Evolutionary conservation across 805 yeast genomes (phyloP), one percentile per base, ranked within the genome.

Genomic region (Candida manassasensis): DNA sequence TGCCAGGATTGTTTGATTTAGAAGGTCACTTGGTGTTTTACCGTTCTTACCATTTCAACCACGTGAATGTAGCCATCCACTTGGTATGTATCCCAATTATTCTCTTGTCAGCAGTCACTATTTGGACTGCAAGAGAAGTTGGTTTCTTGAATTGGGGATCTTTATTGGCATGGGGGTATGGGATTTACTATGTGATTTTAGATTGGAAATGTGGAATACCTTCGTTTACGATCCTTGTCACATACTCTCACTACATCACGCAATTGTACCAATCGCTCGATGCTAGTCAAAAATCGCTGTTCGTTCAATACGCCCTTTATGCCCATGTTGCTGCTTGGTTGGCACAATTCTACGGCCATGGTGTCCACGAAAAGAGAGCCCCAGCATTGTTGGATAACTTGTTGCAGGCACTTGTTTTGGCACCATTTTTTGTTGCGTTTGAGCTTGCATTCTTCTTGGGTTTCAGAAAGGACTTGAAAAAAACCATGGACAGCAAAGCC

Each of bases 321-420:
- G 46, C 75, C 12, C 84, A 82, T 53, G 53, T 71, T 0, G 24
- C 62, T 2, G 63, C 84, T 7, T 90, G 98, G 97, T 49, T 78
- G 11, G 78, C 77, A 5, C 97, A 93, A 50, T 88, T 90, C 56
- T 67, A 81, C 33, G 96, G 97, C 3, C 97, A 93, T 53, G 90
- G 84, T 1, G 67, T 73, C 8, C 84, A 78, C 51, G 98, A 90
- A 53, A 71, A 69, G 40, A 69, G 86, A 27, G 84, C 88, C 0
- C 98, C 98, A 0, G 96, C 97, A 0, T 59, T 90, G 35, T 55
- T 86, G 27, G 96, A 89, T 49, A 89, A 81, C 52, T 63, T 87
- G 29, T 61, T 81, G 4, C 97, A 88, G 52, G 93, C 97, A 4
- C 55, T 90, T 13, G 87, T 90, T 0, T 65, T 89, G 42, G 97